Conservation (phyloP, 768 basidiomycete genomes). For the Gymnopilus dilepis region DNA sequence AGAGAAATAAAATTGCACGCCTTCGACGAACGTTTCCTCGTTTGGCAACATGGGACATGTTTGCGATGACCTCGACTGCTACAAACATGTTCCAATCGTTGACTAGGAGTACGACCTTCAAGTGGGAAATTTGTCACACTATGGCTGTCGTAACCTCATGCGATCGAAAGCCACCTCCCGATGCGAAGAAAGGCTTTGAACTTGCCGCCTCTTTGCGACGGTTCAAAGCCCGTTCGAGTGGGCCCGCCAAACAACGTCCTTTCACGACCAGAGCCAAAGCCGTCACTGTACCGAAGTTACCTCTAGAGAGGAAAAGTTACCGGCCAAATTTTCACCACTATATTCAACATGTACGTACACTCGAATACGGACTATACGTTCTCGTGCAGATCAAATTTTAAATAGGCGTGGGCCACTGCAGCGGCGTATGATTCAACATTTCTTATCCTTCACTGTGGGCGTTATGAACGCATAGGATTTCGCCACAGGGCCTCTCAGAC, state of each 20-base stretch:
- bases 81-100: not conserved
- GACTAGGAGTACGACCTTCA: not conserved
- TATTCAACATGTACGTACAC: not conserved
- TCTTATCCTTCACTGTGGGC: constrained; percentile 13
- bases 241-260: not conserved
- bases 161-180: not conserved
- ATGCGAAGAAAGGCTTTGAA: not conserved
- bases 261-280: not conserved
- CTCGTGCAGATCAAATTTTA: not conserved
- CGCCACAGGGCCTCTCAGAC: constrained; percentile 14
- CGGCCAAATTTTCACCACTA: not conserved
- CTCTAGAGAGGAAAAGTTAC: not conserved
- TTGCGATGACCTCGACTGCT: not conserved
- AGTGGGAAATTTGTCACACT: not conserved
- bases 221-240: not conserved
- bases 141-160: not conserved
- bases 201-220: not conserved
- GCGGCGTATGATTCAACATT: constrained; percentile 6
- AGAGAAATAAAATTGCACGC: not conserved
- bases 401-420: constrained; percentile 6
- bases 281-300: not conserved
- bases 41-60: constrained; percentile 6
- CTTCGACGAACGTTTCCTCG: not conserved
- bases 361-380: too few relatives aligned
- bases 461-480: constrained; percentile 15